These are phyloP conservation scores for Fusarium verticillioides DNA, from an alignment of 2,329 filamentous ascomycete genomes.

Conservation along the genomic window DNA sequence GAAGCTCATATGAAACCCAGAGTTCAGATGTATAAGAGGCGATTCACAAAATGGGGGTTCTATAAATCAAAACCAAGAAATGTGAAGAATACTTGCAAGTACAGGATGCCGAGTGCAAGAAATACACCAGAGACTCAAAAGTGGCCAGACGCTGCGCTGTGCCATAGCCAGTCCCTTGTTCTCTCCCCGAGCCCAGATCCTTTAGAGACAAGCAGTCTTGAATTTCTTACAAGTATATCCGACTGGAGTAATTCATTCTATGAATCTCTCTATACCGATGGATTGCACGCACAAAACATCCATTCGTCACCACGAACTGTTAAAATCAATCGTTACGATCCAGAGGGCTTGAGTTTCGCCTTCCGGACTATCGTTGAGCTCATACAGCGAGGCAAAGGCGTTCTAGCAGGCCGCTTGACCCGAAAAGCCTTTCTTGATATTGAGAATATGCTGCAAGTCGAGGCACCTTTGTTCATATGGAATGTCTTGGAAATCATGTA, in stretches of 20 bases:
- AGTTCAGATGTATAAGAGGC: constrained; percentile 26
- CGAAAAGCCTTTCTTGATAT: constrained; percentile 16
- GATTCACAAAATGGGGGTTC: constrained; percentile 28
- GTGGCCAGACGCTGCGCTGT: no score
- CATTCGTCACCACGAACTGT: no score
- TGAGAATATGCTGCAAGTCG: constrained; percentile 6
- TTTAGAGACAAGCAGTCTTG: neutral
- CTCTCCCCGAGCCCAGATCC: neutral
- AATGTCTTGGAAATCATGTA: constrained; percentile 23
- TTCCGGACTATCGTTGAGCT: constrained; percentile 16
- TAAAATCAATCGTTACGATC: constrained; percentile 3
- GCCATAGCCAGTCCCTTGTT: neutral
- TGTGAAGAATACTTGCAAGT: neutral
- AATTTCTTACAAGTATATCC: constrained; percentile 10
- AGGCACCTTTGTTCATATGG: constrained; percentile 27
- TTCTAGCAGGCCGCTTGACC: constrained; percentile 14
- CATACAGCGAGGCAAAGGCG: neutral
- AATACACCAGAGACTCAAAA: neutral
- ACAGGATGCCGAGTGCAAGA: accelerated
- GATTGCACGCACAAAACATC: no score
- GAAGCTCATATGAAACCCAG: neutral
- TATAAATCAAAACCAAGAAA: constrained; percentile 11
- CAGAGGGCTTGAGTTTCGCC: constrained; percentile 18
- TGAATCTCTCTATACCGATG: neutral
- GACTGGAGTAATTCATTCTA: constrained; percentile 14